Evolutionary conservation across 768 basidiomycete genomes (phyloP), one percentile per base, ranked within the genome.

Genomic region (Leccinum fibrillosum): DNA sequence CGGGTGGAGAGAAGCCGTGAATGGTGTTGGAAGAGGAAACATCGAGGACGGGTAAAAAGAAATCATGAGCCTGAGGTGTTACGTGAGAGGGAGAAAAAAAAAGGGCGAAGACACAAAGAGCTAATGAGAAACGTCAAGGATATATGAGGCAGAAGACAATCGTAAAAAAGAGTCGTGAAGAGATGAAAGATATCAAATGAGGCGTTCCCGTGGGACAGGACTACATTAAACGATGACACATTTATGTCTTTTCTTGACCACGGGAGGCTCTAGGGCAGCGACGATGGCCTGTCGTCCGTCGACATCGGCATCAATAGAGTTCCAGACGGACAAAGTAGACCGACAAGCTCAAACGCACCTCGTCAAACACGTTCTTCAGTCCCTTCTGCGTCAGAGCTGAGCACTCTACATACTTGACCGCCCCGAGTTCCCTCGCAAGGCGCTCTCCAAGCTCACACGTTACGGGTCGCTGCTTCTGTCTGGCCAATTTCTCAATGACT

Each of bases 351-450:
- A 56, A 9, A 79, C 89, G 72, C 74, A 92, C 94, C 89, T 99
- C 97, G 74, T 99, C 97, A 73, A 99, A 99, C 61, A 99, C 97
- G 75, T 98, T 98, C 90, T 99, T 99, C 75, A 99, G 76, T 28
- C 97, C 97, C 82, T 94, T 94, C 83, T 99, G 97, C 65, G 96
- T 99, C 81, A 99, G 77, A 53, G 97, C 97, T 55, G 95, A 98
- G 77, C 97, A 99, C 77, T 99, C 97, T 52, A 98, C 95, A 72
- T 97, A 99, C 76, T 98, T 99, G 76, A 98, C 95, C 28, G 96
- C 96, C 32, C 97, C 97, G 39, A 99, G 81, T 68, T 99, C 97
- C 75, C 92, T 80, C n/a, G 97, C 95, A 68, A 99, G 88, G 69
- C 92, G 78, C 74, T 98, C 94, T 58, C 96, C 97, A 69, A 89